Conservation (phyloP, 192 early-diverging fungal species). For the Linnemannia hyalina region DNA sequence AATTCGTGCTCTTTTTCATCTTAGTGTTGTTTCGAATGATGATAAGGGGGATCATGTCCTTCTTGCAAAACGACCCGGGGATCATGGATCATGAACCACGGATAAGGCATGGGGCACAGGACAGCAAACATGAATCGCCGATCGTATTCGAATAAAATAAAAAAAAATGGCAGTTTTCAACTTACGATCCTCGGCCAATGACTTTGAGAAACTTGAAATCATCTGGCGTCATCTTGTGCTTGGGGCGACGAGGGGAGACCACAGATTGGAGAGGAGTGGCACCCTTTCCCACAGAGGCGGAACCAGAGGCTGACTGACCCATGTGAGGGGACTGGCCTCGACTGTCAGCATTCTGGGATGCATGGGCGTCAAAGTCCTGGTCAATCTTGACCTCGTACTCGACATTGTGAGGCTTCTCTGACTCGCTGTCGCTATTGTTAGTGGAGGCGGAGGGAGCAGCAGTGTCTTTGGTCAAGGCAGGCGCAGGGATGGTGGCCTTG, state of each 20-base stretch:
- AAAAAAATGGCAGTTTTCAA: constrained; percentile 2
- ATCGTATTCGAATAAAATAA: not conserved
- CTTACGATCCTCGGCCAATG: constrained; percentile 68
- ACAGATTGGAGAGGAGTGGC: not conserved
- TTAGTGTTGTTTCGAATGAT: not conserved
- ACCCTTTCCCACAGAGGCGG: not conserved
- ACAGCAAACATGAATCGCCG: not conserved
- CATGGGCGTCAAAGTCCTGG: constrained; percentile 60
- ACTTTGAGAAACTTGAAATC: constrained; percentile 68
- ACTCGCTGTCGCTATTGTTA: constrained; percentile 21
- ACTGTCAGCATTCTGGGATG: constrained; percentile 34
- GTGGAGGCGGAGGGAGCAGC: not conserved
- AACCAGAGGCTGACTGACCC: constrained; percentile 25
- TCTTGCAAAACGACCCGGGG: not conserved
- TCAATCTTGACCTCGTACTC: constrained; percentile 63
- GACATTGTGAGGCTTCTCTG: constrained; percentile 33
- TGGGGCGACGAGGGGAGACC: constrained; percentile 45
- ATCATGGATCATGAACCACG: not conserved
- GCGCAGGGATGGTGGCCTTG: not conserved
- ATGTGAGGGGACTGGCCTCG: constrained; percentile 34
- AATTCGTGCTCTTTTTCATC: constrained; percentile 14
- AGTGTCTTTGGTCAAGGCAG: not conserved
- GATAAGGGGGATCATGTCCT: not conserved
- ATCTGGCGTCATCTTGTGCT: constrained; percentile 59
- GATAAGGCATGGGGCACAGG: not conserved